Conservation (phyloP, 441 rosid species). For the Melastoma candidum region DNA sequence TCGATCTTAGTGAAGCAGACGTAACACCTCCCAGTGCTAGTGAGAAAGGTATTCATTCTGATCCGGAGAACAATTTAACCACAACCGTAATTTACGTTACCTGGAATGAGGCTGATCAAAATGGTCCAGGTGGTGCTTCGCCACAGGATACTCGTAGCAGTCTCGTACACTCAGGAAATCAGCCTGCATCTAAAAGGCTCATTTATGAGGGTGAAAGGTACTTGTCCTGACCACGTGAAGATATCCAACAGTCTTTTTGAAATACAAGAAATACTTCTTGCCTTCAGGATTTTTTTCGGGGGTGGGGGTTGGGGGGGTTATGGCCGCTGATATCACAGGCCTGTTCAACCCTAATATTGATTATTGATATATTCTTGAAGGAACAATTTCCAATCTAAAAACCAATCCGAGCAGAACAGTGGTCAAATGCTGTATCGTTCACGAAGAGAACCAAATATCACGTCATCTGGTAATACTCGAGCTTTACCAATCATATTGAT, state of each 20-base stretch:
- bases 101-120: constrained; percentile 32
- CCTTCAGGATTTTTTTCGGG: too few relatives aligned
- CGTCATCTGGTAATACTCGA: constrained; percentile 33
- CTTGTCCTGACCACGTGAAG: too few relatives aligned
- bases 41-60: constrained; percentile 37
- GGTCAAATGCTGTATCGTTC: constrained; percentile 58
- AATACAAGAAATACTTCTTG: too few relatives aligned
- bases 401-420: constrained; percentile 66
- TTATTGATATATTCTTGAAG: constrained; percentile 19
- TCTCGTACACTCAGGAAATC: too few relatives aligned
- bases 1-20: constrained; percentile 72
- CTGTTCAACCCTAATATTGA: not conserved
- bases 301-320: too few relatives aligned
- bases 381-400: constrained; percentile 57
- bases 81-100: constrained; percentile 28
- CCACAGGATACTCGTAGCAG: too few relatives aligned
- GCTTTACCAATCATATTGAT: constrained; percentile 1
- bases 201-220: too few relatives aligned
- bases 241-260: too few relatives aligned
- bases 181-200: too few relatives aligned
- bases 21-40: constrained; percentile 44
- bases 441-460: constrained; percentile 57
- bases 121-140: constrained; percentile 30
- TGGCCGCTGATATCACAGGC: too few relatives aligned
- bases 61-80: constrained; percentile 32